These are phyloP conservation scores for Przewalskia tangutica DNA, from an alignment of 257 asterid genomes.

Conservation along the genomic window DNA sequence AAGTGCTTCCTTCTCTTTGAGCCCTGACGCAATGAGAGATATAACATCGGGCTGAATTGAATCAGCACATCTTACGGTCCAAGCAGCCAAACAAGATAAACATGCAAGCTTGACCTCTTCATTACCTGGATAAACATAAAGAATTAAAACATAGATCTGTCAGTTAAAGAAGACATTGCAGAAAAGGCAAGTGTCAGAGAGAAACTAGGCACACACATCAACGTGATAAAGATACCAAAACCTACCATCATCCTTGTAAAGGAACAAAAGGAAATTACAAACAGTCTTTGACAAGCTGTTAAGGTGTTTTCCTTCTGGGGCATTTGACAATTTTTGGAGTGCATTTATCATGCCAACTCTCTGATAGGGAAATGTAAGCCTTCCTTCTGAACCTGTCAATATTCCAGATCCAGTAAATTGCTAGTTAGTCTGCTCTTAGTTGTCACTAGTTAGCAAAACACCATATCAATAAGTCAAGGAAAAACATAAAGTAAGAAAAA, in stretches of 20 bases:
- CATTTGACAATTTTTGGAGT: constrained; percentile 60
- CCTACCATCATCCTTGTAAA: constrained; percentile 92
- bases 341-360: constrained; percentile 81
- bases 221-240: constrained; percentile 13
- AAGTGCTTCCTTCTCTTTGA: constrained; percentile 86
- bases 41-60: constrained; percentile 45
- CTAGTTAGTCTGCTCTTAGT: neutral
- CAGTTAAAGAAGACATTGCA: neutral
- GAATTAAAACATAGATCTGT: neutral
- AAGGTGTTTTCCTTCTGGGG: constrained; percentile 92
- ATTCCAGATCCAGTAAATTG: constrained; percentile 17
- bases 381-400: constrained; percentile 93
- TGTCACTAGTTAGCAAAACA: neutral
- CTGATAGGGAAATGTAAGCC: constrained; percentile 96
- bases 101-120: constrained; percentile 89
- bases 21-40: constrained; percentile 62
- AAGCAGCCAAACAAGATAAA: constrained; percentile 68
- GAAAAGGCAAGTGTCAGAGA: neutral
- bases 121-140: constrained; percentile 50
- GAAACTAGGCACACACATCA: constrained; percentile 4
- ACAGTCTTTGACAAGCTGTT: constrained; percentile 60
- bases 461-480: neutral
- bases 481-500: constrained; percentile 5
- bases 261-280: constrained; percentile 61
- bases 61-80: constrained; percentile 74